A percentile compares a stretch with the other conserved stretches of the same genome.
Conservation (phyloP, 176 grass and related monocot genomes). For the Musa acuminata region DNA sequence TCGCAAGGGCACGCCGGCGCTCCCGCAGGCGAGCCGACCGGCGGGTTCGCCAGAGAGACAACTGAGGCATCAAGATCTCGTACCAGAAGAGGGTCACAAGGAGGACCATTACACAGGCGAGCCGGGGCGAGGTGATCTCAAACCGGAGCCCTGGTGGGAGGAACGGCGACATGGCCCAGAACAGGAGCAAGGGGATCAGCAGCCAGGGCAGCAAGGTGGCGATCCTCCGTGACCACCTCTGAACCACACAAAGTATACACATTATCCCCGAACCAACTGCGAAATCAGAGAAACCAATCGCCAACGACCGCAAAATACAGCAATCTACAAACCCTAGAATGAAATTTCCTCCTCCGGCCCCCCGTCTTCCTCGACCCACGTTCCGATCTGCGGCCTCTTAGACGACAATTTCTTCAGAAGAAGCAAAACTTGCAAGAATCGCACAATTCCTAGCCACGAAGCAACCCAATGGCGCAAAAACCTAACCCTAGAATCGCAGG, state of each 20-base stretch:
- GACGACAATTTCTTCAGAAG: neutral
- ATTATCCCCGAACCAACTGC: conserved; percentile 39
- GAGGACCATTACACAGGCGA: conserved; percentile 81
- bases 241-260: conserved; percentile 93
- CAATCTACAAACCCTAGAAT: neutral
- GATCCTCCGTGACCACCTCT: conserved; percentile 94
- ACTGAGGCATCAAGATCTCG: conserved; percentile 69
- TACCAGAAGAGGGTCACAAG: conserved; percentile 95
- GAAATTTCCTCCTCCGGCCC: neutral
- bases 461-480: neutral
- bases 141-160: conserved; percentile 70
- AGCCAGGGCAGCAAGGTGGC: conserved; percentile 86
- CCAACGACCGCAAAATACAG: neutral
- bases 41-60: conserved; percentile 60
- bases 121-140: conserved; percentile 82
- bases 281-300: neutral
- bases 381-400: neutral
- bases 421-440: neutral
- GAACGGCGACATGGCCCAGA: conserved; percentile 79
- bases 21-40: conserved; percentile 73
- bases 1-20: conserved; percentile 54
- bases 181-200: conserved; percentile 62
- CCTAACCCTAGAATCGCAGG: neutral
- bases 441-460: neutral
- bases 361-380: neutral